Percentiles rank a stretch among this genome's conserved stretches.
Conservation (phyloP, 2,329 filamentous ascomycete genomes). For the Didymella arachidicola region DNA sequence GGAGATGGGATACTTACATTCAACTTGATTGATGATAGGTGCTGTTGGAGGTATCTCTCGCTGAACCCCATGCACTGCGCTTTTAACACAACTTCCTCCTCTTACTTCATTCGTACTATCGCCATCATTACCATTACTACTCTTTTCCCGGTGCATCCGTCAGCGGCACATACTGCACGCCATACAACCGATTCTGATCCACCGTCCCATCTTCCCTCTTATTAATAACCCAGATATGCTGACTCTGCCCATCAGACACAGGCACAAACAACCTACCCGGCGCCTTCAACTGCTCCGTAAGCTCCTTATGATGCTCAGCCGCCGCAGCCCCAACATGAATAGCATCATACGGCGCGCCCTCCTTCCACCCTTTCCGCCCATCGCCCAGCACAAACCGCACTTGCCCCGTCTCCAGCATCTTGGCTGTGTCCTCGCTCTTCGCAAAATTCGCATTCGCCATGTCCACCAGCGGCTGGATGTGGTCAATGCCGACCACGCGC, state of each 20-base stretch:
- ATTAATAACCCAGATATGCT: constrained; percentile 77
- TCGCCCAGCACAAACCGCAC: constrained; percentile 79
- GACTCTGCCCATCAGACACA: constrained; percentile 64
- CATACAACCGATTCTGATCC: constrained; percentile 64
- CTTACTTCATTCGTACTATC: not conserved
- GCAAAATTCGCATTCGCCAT: constrained; percentile 52
- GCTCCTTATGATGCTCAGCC: constrained; percentile 70
- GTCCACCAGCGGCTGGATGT: constrained; percentile 57
- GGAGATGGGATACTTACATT: not conserved
- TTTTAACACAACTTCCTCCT: not conserved
- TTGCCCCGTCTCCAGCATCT: constrained; percentile 68
- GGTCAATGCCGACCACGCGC: constrained; percentile 58
- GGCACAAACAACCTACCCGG: constrained; percentile 86
- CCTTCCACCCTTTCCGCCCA: constrained; percentile 56
- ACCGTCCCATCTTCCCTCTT: constrained; percentile 72
- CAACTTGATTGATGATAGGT: constrained; percentile 7
- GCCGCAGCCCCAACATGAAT: constrained; percentile 96
- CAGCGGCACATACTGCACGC: constrained; percentile 78
- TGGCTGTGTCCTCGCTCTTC: constrained; percentile 57
- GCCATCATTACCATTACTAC: not conserved
- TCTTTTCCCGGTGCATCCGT: constrained; percentile 67
- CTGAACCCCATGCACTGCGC: not conserved
- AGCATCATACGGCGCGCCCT: constrained; percentile 76
- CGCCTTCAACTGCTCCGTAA: constrained; percentile 78
- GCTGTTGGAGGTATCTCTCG: constrained; percentile 9